These are phyloP conservation scores for Blastobotrys malaysiensis DNA, from an alignment of 1,139 yeast species.

Conservation along the genomic window DNA sequence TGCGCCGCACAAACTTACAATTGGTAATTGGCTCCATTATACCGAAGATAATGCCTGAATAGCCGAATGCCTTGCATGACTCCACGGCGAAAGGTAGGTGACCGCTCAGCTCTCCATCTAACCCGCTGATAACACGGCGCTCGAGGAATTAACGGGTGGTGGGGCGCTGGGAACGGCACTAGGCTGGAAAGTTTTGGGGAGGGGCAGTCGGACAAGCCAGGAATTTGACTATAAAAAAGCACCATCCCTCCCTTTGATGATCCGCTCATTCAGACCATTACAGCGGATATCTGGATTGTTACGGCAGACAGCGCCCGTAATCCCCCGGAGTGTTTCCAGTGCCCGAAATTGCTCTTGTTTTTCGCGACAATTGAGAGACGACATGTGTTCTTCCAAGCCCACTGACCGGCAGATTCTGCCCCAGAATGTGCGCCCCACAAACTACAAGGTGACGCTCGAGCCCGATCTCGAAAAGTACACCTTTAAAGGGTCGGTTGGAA, in stretches of 20 bases:
- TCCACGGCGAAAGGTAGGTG: not conserved
- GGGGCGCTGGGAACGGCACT: not conserved
- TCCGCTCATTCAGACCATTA: not conserved
- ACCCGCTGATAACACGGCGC: not conserved
- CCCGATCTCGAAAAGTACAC: slow-evolving; percentile 69
- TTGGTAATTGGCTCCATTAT: not conserved
- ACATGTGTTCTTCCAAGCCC: not conserved
- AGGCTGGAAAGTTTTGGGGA: not conserved
- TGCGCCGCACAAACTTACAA: not conserved
- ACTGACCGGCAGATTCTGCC: slow-evolving; percentile 58
- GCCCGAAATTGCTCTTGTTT: not conserved
- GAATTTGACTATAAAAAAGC: not conserved
- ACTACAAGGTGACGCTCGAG: slow-evolving; percentile 65
- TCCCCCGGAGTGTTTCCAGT: not conserved
- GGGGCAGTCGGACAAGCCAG: not conserved
- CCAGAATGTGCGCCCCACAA: slow-evolving; percentile 62
- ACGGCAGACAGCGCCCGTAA: not conserved
- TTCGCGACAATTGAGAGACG: not conserved
- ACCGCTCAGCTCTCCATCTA: not conserved
- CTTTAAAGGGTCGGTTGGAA: slow-evolving; percentile 59
- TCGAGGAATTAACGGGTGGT: not conserved
- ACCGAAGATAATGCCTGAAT: not conserved
- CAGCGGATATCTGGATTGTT: not conserved
- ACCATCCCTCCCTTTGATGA: not conserved
- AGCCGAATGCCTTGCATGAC: not conserved